Conservation (phyloP, 2,329 filamentous ascomycete genomes). For the Clarireedia homoeocarpa region DNA sequence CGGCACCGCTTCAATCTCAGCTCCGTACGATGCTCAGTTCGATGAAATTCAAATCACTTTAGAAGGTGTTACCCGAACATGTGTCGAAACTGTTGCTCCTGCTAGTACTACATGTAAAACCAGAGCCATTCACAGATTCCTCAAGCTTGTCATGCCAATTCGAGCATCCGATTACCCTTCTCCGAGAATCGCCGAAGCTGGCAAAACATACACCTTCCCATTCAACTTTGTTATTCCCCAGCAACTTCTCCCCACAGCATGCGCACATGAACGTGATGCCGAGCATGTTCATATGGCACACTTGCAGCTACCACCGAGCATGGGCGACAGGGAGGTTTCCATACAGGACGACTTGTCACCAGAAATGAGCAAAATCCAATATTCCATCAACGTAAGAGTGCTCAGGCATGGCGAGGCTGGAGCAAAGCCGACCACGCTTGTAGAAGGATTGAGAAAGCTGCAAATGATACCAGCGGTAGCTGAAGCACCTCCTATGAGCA, state of each 20-base stretch:
- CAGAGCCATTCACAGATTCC: conserved; percentile 26
- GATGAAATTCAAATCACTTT: conserved; percentile 28
- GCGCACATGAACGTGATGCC: conserved; percentile 17
- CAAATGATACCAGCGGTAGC: conserved; percentile 23
- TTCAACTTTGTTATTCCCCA: conserved; percentile 30
- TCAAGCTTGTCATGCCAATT: conserved; percentile 29
- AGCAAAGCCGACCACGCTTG: conserved; percentile 18
- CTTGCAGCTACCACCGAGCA: conserved; percentile 26
- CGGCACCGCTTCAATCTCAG: conserved; percentile 24
- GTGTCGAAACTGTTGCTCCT: conserved; percentile 25
- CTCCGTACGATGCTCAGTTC: conserved; percentile 24
- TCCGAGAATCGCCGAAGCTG: conserved; percentile 25
- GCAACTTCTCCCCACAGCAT: conserved; percentile 26
- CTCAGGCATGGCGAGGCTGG: conserved; percentile 19
- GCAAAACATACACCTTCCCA: conserved; percentile 25
- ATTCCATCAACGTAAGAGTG: conserved; percentile 25
- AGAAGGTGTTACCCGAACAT: conserved; percentile 25
- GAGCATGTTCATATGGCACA: conserved; percentile 27
- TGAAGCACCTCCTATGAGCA: conserved; percentile 26
- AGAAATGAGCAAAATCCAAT: conserved; percentile 26
- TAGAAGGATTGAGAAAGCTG: conserved; percentile 21
- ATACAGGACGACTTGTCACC: conserved; percentile 25
- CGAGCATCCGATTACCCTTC: conserved; percentile 24
- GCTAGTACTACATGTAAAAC: conserved; percentile 18
- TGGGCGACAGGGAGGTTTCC: conserved; percentile 21